Evolutionary conservation across 345 rosid genomes (phyloP).

Genomic region (Populus pruinosa): DNA sequence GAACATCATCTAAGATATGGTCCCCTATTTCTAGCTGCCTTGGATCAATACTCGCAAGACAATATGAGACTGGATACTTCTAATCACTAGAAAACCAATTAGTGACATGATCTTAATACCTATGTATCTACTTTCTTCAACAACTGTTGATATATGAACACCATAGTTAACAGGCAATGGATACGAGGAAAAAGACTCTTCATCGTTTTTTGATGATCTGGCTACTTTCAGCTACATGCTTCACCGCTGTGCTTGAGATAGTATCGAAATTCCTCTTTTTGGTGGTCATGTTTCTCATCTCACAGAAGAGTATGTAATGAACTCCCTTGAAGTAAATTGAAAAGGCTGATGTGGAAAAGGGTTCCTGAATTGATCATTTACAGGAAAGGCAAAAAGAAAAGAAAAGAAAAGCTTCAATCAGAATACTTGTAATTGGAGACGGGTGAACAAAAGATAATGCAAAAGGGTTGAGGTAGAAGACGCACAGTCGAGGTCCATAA

Average conservation of each 20-base stretch:
- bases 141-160: background rate
- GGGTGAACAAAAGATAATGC: background rate
- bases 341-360: slow-evolving; percentile 83
- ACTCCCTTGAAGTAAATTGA: slow-evolving; percentile 82
- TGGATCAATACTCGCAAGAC: background rate
- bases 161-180: background rate
- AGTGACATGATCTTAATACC: background rate
- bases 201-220: slow-evolving; percentile 1
- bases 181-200: background rate
- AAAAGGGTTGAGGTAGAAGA: background rate
- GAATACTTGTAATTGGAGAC: background rate
- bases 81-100: background rate
- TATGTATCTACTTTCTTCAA: background rate
- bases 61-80: background rate
- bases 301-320: slow-evolving; percentile 60
- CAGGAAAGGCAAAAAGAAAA: background rate
- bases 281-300: slow-evolving; percentile 42
- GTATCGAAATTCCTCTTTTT: background rate
- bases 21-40: background rate
- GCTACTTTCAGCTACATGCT: slow-evolving; percentile 12
- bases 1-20: background rate
- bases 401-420: background rate
- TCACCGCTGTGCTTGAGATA: background rate
- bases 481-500: slow-evolving; percentile 75
- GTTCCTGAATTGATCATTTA: slow-evolving; percentile 43